Evolutionary conservation across 352 stramenopile genomes (phyloP), one percentile per base, ranked within the genome.

Genomic region (Pythium aphanidermatum): DNA sequence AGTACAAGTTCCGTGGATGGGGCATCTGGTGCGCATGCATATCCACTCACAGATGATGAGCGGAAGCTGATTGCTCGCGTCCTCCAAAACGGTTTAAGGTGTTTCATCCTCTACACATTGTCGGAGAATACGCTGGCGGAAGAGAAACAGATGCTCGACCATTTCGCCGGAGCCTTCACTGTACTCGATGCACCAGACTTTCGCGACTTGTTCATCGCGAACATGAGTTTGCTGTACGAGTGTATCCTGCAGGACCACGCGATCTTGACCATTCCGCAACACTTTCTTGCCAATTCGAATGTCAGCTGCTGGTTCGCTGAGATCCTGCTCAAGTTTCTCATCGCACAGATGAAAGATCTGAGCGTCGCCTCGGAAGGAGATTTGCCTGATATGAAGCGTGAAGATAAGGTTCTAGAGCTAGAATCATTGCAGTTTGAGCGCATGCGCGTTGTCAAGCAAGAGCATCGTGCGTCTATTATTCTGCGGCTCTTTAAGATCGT

Each of bases 131-230:
- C 77, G 12, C 39, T 92, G 13, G 78, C 82, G 4, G 85, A 96
- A 55, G 86, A 92, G 57, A 96, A 96, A 55, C 96, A 99, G 56
- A 92, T 98, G 63, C 61, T 99, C 12, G 95, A 98, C 33, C 81
- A 96, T 26, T 99, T 99, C 67, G 95, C 95, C 5, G 81, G 93
- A 11, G 89, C 93, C 2, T 99, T 99, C 53, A 98, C 95, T 1
- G 86, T 98, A 23, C 69, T 99, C 13, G 95, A 99, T 59, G 86
- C 83, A 19, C 83, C 88, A 38, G 95, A 98, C 58, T 94, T 99
- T 46, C 73, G 90, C 5, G 82, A 95, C 54, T 55, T 96, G 17
- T 93, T 95, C 46, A 74, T 92, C 47, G 63, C 77, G 17, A 96
- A 96, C 55, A 86, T 98, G 40, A 51, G 90, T 42, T 59, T 97